Evolutionary conservation across 2,329 filamentous ascomycete species (phyloP).

Genomic region (Talaromyces sp.): DNA sequence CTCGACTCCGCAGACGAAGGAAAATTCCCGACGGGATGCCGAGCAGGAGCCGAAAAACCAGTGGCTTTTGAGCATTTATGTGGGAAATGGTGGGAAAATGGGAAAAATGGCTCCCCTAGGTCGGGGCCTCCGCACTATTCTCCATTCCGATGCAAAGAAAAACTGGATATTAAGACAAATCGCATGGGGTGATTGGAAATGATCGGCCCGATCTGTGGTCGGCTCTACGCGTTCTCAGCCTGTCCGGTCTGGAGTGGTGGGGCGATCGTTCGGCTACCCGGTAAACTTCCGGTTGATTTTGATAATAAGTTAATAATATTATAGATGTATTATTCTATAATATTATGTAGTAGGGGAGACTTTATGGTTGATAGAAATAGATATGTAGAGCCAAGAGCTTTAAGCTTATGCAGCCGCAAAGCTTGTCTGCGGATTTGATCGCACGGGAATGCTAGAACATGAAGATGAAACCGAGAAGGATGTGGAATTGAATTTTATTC

Average conservation of each 20-base stretch:
- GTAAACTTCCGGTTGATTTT: background rate
- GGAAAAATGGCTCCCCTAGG: no score
- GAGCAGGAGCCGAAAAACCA: background rate
- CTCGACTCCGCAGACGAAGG: background rate
- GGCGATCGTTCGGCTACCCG: background rate
- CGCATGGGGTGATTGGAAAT: background rate
- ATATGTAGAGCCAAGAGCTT: background rate
- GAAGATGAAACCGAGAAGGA: no score
- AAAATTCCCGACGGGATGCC: background rate
- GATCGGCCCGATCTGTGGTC: background rate
- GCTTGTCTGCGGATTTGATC: background rate
- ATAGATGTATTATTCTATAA: background rate
- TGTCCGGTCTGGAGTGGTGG: background rate
- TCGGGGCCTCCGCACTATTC: background rate
- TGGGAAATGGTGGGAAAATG: background rate
- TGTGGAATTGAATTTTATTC: background rate
- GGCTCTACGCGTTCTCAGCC: background rate
- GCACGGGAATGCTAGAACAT: background rate
- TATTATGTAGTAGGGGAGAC: background rate
- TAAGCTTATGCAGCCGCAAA: background rate
- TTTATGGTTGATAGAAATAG: background rate
- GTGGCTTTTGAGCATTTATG: background rate
- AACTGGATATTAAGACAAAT: background rate
- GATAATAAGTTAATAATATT: background rate
- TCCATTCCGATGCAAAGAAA: background rate